Percentiles rank a stretch among this genome's conserved stretches.
Evolutionary conservation across 176 grass and related monocot species (phyloP).

Genomic region (Aegilops umbellulata): DNA sequence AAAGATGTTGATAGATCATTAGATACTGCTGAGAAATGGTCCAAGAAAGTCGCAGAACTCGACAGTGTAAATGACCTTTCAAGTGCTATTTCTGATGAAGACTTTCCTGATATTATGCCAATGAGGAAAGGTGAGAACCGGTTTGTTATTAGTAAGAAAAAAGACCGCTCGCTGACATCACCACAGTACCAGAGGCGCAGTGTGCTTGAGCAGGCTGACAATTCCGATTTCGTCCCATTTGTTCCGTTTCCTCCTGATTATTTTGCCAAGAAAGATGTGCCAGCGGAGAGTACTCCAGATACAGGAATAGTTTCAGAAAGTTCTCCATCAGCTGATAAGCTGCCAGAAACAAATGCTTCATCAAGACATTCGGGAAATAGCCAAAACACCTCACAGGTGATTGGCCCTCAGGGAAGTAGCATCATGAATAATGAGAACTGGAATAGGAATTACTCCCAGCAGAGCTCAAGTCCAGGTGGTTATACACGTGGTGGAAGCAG

Average conservation of each 20-base stretch:
- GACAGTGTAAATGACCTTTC: constrained; percentile 30
- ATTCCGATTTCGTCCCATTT: constrained; percentile 78
- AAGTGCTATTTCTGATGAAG: constrained; percentile 44
- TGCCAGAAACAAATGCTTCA: constrained; percentile 24
- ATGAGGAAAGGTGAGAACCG: constrained; percentile 83
- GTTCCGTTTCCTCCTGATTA: constrained; percentile 89
- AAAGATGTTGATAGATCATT: background rate
- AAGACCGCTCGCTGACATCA: constrained; percentile 67
- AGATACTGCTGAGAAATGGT: constrained; percentile 45
- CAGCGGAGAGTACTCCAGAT: constrained; percentile 28
- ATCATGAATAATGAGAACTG: constrained; percentile 28
- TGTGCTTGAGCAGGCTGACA: constrained; percentile 65
- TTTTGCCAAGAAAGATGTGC: constrained; percentile 84
- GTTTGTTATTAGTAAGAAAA: constrained; percentile 94
- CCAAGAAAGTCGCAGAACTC: constrained; percentile 41
- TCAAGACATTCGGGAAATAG: background rate
- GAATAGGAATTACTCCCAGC: constrained; percentile 25
- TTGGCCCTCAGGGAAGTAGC: constrained; percentile 20
- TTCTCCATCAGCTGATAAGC: constrained; percentile 21
- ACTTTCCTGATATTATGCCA: constrained; percentile 79
- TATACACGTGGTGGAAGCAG: constrained; percentile 11
- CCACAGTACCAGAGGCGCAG: constrained; percentile 76
- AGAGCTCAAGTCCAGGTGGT: constrained; percentile 22
- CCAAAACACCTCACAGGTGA: constrained; percentile 12
- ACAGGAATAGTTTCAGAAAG: constrained; percentile 25